Conservation (phyloP, 768 basidiomycete genomes). For the Filobasidium floriforme region DNA sequence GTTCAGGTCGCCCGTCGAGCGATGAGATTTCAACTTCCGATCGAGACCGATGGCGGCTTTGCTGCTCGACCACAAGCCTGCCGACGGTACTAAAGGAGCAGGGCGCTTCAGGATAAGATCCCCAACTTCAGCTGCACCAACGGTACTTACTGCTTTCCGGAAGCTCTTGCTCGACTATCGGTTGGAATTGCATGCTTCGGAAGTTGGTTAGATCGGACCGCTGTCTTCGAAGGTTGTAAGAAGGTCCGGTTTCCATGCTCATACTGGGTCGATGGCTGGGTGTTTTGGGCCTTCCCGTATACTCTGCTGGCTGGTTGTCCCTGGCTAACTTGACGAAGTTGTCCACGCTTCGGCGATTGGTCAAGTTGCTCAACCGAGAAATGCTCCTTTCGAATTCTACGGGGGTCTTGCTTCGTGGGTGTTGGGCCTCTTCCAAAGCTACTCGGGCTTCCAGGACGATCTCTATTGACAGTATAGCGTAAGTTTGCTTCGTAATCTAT, state of each 20-base stretch:
- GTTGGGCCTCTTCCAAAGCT: constrained; percentile 36
- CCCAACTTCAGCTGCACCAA: background rate
- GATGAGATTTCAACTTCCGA: constrained; percentile 13
- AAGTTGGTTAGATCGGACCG: constrained; percentile 22
- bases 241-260: constrained; percentile 4
- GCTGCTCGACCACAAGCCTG: background rate
- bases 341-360: constrained; percentile 9
- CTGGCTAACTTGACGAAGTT: background rate
- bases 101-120: background rate
- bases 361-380: constrained; percentile 2
- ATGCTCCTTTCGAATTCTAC: background rate
- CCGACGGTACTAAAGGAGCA: background rate
- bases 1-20: constrained; percentile 20
- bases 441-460: constrained; percentile 40
- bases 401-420: constrained; percentile 11
- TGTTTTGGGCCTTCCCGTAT: background rate
- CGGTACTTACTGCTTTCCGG: constrained; percentile 1
- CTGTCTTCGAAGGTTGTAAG: constrained; percentile 16
- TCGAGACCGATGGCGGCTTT: background rate
- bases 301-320: background rate
- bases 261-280: constrained; percentile 2
- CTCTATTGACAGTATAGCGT: constrained; percentile 16
- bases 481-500: background rate
- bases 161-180: constrained; percentile 5
- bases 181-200: constrained; percentile 15